Base-by-base conservation (phyloP, 148 eudicot genomes). In the Chenopodium berlandieri region DNA sequence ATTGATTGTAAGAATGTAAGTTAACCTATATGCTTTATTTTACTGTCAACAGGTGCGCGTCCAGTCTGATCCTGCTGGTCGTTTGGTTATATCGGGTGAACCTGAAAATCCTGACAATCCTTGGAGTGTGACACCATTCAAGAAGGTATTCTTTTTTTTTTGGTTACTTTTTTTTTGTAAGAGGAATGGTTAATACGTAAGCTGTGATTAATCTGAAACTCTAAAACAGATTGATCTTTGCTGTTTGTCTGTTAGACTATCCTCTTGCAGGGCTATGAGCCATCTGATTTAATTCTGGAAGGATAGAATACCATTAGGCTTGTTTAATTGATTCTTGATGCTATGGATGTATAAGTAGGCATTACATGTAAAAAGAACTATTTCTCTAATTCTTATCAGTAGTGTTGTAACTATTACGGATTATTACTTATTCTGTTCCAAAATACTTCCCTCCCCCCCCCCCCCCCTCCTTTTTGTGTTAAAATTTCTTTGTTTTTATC, bases 11-110 rank as follows among this genome's bases (percentile, higher is more conserved):
- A 4, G 22, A 56, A 56, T 56, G 22, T 56, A 56, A 14, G 16
- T 67, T 14, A 40, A 71, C 7, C 54, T 56, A 5, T 31, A 44
- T 80, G 48, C 34, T 63, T 37, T 31, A 68, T 74, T 17, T 37
- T 2, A 1, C n/a, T 78, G 58, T 54, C 25, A 79, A 76, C 86
- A 94, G 98, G 97, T 94, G 69, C 91, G 98, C 22, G 95, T 94
- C 69, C 98, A 92, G 82, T 91, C 98, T 58, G 98, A 94, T 88
- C 98, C 98, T 78, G 97, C 92, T 64, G 98, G 98, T 62, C 97
- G 98, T 47, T 80, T 92, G 74, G 95, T 92, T 79, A 94, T 94
- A 70, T 92, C 98, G 17, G 98, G 98, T 75, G 95, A 92, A 83
- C 98, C 98, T 12, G 98, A 94, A 90, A 95, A 94, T 84, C 91